Conservation (phyloP, 1,284 basidiomycete genomes). For the Erythrobasidium hasegawianum region DNA sequence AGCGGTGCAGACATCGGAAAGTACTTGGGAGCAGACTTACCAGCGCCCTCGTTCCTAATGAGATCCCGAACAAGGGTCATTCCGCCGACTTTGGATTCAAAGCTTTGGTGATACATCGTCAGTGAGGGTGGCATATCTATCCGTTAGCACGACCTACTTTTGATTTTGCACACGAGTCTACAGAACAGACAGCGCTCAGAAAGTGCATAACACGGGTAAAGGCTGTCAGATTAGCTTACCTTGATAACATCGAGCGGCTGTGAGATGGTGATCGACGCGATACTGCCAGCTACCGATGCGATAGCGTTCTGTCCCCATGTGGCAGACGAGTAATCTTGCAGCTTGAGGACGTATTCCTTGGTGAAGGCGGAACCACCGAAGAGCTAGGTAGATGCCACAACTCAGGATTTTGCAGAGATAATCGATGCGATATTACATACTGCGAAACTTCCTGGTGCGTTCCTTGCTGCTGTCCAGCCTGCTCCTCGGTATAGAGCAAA, state of each 20-base stretch:
- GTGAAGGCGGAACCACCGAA: constrained; percentile 94
- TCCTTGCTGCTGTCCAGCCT: constrained; percentile 98
- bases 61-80: constrained; percentile 80
- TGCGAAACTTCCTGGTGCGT: constrained; percentile 92
- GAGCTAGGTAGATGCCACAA: constrained; percentile 57
- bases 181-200: neutral
- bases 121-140: neutral
- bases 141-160: neutral
- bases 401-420: neutral
- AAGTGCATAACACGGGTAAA: neutral
- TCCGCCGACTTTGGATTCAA: constrained; percentile 83
- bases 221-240: constrained; percentile 5
- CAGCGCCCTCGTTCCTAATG: constrained; percentile 75
- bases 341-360: constrained; percentile 87
- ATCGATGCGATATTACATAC: constrained; percentile 51
- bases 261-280: constrained; percentile 91
- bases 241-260: constrained; percentile 96
- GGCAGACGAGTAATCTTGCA: constrained; percentile 83
- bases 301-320: constrained; percentile 92
- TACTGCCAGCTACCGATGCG: constrained; percentile 87
- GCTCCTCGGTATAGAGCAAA: constrained; percentile 86
- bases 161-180: constrained; percentile 26
- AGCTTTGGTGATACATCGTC: constrained; percentile 65
- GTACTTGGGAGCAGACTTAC: constrained; percentile 27
- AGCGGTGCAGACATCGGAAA: neutral